phyloP scores from a whole-genome alignment of 345 rosid species.

The rapeseed (Brassica napus) region Da-Ae NC_063444.1:31571001-31571500 shows the following conservation, averaged over 20 bases:
- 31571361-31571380: slow-evolving; percentile 72
- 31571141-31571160: slow-evolving; percentile 61
- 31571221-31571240: slow-evolving; percentile 64
- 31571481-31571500: slow-evolving; percentile 81
- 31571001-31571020: slow-evolving; percentile 82
- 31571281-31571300: slow-evolving; percentile 61
- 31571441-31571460: slow-evolving; percentile 62
- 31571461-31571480: slow-evolving; percentile 78
- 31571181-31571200: slow-evolving; percentile 54
- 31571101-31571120: slow-evolving; percentile 89
- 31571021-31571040: slow-evolving; percentile 54
- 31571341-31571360: slow-evolving; percentile 80
- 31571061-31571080: slow-evolving; percentile 55
- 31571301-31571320: slow-evolving; percentile 65
- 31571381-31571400: slow-evolving; percentile 63
- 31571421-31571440: slow-evolving; percentile 58
- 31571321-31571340: slow-evolving; percentile 71
- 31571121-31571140: slow-evolving; percentile 69
- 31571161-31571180: slow-evolving; percentile 59
- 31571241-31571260: slow-evolving; percentile 75
- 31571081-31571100: slow-evolving; percentile 81
- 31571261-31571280: slow-evolving; percentile 67
- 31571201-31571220: slow-evolving; percentile 65
- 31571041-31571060: slow-evolving; percentile 56
- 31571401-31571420: slow-evolving; percentile 61